Evolutionary conservation across 1,139 yeast genomes (phyloP).

Genomic region (Geotrichum citri-aurantii): DNA sequence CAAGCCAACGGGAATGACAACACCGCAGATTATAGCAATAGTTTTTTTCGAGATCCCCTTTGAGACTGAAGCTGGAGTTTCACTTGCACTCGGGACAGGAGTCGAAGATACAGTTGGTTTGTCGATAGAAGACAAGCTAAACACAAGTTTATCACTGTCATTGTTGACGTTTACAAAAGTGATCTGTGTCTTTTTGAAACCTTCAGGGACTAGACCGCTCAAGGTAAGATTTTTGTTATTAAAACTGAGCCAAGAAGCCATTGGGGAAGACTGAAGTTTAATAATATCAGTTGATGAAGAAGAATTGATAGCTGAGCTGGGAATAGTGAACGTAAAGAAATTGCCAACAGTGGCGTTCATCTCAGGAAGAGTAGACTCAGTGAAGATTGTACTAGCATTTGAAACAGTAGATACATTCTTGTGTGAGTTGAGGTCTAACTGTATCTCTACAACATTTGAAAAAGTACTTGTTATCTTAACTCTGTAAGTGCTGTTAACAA

Average conservation of each 20-base stretch:
- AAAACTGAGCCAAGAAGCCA: slow-evolving; percentile 13
- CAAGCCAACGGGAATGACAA: slow-evolving; percentile 63
- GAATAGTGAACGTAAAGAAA: slow-evolving; percentile 52
- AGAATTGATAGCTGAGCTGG: slow-evolving; percentile 35
- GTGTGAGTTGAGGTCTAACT: slow-evolving; percentile 36
- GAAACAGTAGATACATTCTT: not conserved
- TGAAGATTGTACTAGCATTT: slow-evolving; percentile 6
- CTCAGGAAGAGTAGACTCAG: slow-evolving; percentile 23
- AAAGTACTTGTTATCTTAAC: slow-evolving; percentile 58
- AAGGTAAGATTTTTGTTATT: slow-evolving; percentile 10
- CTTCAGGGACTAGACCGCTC: slow-evolving; percentile 13
- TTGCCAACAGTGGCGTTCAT: slow-evolving; percentile 66
- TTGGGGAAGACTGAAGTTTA: slow-evolving; percentile 1
- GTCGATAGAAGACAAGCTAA: slow-evolving; percentile 34
- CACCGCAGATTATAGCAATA: slow-evolving; percentile 82
- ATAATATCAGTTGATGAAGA: slow-evolving; percentile 31
- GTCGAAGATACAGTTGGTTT: slow-evolving; percentile 22
- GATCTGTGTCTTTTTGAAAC: slow-evolving; percentile 10
- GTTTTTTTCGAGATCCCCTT: slow-evolving; percentile 38
- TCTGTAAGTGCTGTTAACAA: slow-evolving; percentile 37
- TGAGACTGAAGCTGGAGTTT: not conserved
- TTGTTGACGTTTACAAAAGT: slow-evolving; percentile 35
- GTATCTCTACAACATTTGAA: slow-evolving; percentile 60
- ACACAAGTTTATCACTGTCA: slow-evolving; percentile 27
- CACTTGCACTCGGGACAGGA: slow-evolving; percentile 22